Base-by-base conservation (phyloP, 805 yeast species). In the Priceomyces medius region DNA sequence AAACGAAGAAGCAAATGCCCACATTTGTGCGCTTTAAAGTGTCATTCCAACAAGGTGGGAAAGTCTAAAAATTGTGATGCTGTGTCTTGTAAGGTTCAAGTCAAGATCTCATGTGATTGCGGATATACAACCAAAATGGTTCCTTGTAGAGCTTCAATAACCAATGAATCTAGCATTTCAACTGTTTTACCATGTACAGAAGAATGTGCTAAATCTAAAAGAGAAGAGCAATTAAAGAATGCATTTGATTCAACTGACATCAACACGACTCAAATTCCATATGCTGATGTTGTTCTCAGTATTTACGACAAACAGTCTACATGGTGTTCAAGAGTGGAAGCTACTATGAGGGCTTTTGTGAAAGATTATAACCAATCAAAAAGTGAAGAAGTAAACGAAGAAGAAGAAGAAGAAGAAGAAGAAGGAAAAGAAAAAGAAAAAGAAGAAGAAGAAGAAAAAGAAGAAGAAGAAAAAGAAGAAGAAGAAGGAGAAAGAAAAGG, bases 251-350 rank as follows among this genome's bases (percentile, higher is more conserved):
- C 66, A 28, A 26, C 49, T 8, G 49, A 44, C 37, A 8, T 40
- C 48, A 10, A 45, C 42, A 3, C 44, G 41, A 7, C 38, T 20
- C 47, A 64, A 61, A 49, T 53, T 20, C 70, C 73, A 0, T 79
- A 80, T 58, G 54, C 76, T 0, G 79, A 76, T 14, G 61, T 64
- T 31, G 67, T 79, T 0, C 42, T 83, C 31, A 55, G 63, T 1
- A 63, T 77, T 1, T 85, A 68, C 53, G 54, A 64, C 4, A 71
- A 68, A 44, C 95, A 88, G 56, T 68, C 59, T 4, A 66, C 62
- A 9, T 88, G 95, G 93, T 83, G 95, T 59, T 57, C 64, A 10
- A 71, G 75, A 46, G 77, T 86, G 34, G 95, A 86, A 60, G 51
- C 51, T 1, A 63, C 71, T 18, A 62, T 88, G 23, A 59, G 70